Percentiles rank a stretch among this genome's conserved stretches.
These are phyloP conservation scores for Liquidambar formosana DNA, from an alignment of 164 flowering plant species.

Conservation along the genomic window DNA sequence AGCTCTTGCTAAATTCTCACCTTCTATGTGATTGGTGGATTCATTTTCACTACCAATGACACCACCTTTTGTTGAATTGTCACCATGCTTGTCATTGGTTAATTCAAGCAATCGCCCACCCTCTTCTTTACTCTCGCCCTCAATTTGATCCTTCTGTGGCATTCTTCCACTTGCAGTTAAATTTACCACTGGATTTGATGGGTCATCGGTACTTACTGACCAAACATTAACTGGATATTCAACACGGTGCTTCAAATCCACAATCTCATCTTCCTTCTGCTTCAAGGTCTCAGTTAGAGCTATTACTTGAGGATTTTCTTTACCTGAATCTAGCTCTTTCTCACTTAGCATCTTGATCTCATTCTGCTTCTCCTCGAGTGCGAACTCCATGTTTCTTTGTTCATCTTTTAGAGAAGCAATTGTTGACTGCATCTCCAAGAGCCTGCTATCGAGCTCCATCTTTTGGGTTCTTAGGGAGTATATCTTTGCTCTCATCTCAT, in stretches of 20 bases:
- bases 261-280: constrained; percentile 58
- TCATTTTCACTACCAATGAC: constrained; percentile 3
- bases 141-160: not conserved
- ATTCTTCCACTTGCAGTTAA: constrained; percentile 6
- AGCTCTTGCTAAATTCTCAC: not conserved
- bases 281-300: constrained; percentile 39
- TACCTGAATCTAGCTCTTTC: constrained; percentile 13
- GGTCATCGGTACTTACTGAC: constrained; percentile 39
- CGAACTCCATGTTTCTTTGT: constrained; percentile 34
- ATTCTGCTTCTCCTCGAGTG: constrained; percentile 50
- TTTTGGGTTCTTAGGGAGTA: constrained; percentile 47
- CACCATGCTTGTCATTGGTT: not conserved
- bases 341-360: constrained; percentile 45
- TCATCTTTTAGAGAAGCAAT: constrained; percentile 62
- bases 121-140: not conserved
- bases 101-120: not conserved
- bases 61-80: constrained; percentile 3
- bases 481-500: constrained; percentile 49
- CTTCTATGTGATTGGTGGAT: not conserved
- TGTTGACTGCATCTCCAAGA: constrained; percentile 54
- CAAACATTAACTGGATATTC: constrained; percentile 23
- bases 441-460: constrained; percentile 43
- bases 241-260: constrained; percentile 42
- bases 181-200: constrained; percentile 29
- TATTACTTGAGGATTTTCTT: constrained; percentile 24